Conservation (phyloP, 73 alveolate genomes). For the Paramecium pentaurelia region DNA sequence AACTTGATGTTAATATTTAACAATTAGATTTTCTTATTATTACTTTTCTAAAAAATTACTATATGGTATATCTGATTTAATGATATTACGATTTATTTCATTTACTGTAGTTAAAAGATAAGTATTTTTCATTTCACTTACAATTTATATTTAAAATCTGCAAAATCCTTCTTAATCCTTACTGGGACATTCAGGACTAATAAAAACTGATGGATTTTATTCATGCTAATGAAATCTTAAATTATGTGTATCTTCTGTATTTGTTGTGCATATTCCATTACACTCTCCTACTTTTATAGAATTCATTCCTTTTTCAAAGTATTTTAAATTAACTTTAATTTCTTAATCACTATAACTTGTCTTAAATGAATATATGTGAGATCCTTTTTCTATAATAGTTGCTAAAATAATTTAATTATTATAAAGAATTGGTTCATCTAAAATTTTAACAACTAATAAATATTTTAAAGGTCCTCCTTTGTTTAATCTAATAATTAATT, state of each 20-base stretch:
- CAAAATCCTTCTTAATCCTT: constrained; percentile 9
- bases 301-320: neutral
- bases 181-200: neutral
- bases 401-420: neutral
- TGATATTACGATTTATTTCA: neutral
- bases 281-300: neutral
- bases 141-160: neutral
- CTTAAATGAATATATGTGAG: neutral
- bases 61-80: neutral
- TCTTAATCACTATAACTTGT: neutral
- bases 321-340: neutral
- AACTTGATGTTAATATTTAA: neutral
- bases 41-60: neutral
- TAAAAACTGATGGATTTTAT: neutral
- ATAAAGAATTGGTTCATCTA: neutral
- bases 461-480: neutral
- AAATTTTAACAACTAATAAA: neutral
- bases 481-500: neutral
- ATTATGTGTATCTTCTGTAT: neutral
- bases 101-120: neutral
- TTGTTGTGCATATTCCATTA: neutral
- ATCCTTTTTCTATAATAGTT: neutral
- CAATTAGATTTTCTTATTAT: neutral
- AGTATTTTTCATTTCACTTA: neutral
- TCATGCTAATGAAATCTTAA: neutral